phyloP scores from a whole-genome alignment of 2,329 filamentous ascomycete genomes.

The Nemania serpens region DNA sequence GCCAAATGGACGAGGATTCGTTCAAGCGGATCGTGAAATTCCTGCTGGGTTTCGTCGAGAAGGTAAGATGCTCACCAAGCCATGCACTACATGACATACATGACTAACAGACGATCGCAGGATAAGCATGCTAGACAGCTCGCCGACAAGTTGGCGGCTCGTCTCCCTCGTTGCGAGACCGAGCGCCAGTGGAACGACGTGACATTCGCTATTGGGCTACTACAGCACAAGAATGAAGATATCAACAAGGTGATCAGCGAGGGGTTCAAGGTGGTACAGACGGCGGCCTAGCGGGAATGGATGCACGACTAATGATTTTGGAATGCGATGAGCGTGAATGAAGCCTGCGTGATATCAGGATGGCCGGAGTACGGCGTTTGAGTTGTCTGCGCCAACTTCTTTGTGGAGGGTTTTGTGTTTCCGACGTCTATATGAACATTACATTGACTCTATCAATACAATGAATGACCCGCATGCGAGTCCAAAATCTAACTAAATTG shows the following conservation, averaged over 20 bases:
- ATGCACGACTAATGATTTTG: background rate
- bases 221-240: constrained; percentile 93
- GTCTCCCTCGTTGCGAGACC: constrained; percentile 82
- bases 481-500: too few species aligned
- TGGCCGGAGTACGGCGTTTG: constrained; percentile 21
- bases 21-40: constrained; percentile 90
- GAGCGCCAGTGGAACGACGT: constrained; percentile 98
- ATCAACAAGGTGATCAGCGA: constrained; percentile 77
- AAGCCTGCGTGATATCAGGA: constrained; percentile 20
- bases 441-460: constrained; percentile 3
- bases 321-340: background rate
- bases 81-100: background rate
- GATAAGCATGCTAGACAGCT: constrained; percentile 97
- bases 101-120: constrained; percentile 50
- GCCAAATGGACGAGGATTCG: constrained; percentile 82
- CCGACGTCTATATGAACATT: background rate
- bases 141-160: constrained; percentile 86
- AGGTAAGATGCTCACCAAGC: constrained; percentile 61
- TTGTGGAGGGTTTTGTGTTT: background rate
- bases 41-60: constrained; percentile 93
- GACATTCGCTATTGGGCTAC: constrained; percentile 82
- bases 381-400: background rate
- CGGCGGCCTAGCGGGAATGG: constrained; percentile 48
- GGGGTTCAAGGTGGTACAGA: constrained; percentile 75
- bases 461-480: background rate